Evolutionary conservation across 1,139 yeast genomes (phyloP).

Genomic region (Yamadazyma aaseri): DNA sequence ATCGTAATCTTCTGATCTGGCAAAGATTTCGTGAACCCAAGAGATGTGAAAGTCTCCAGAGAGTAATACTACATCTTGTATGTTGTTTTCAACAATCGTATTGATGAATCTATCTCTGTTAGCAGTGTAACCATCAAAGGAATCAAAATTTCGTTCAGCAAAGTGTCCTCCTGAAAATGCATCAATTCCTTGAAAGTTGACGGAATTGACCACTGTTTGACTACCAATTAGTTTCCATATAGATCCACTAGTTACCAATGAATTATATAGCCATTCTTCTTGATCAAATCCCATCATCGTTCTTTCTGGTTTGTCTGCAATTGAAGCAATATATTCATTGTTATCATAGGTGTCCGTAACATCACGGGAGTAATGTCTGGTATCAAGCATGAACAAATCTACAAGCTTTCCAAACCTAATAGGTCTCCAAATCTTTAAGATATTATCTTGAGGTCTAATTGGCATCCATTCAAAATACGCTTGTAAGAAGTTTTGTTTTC

Average conservation of each 20-base stretch:
- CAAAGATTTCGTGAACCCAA: constrained; percentile 4
- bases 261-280: constrained; percentile 1
- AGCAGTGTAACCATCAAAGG: constrained; percentile 2
- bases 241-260: background rate
- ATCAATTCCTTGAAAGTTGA: background rate
- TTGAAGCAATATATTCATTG: constrained; percentile 2
- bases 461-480: constrained; percentile 4
- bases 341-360: constrained; percentile 3
- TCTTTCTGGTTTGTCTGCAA: constrained; percentile 2
- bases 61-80: constrained; percentile 1
- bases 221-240: constrained; percentile 2
- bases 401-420: background rate
- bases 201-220: constrained; percentile 2
- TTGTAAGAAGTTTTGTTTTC: constrained; percentile 1
- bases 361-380: constrained; percentile 2
- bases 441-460: constrained; percentile 1
- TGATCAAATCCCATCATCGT: constrained; percentile 5
- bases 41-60: constrained; percentile 3
- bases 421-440: constrained; percentile 3
- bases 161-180: background rate
- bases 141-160: background rate
- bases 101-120: constrained; percentile 2
- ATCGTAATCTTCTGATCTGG: background rate
- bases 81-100: background rate
- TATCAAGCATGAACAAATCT: constrained; percentile 2